These are phyloP conservation scores for Leishmania lainsoni DNA, from an alignment of 208 protist species.

Conservation along the genomic window DNA sequence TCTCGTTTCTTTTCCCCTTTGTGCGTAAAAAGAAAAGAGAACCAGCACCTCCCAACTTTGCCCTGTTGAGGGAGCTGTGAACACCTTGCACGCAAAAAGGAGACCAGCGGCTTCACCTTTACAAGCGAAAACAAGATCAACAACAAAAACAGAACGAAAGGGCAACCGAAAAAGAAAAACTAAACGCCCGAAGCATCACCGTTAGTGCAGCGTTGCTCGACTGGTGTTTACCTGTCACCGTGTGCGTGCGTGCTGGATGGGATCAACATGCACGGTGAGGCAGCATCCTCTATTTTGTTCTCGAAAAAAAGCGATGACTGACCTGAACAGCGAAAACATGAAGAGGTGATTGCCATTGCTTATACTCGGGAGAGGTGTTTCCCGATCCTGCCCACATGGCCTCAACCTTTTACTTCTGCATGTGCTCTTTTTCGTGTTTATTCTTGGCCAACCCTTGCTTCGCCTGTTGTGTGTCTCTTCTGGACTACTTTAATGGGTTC, in stretches of 20 bases:
- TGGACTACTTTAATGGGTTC: not conserved
- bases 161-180: not conserved
- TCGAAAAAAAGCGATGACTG: not conserved
- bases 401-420: not conserved
- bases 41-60: not conserved
- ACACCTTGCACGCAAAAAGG: not conserved
- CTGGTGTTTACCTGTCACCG: not conserved
- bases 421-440: not conserved
- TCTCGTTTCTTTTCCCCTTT: not conserved
- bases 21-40: not conserved
- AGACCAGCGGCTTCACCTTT: not conserved
- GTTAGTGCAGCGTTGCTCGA: not conserved
- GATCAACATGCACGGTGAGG: not conserved
- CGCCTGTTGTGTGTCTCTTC: not conserved
- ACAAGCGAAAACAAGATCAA: not conserved
- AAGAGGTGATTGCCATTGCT: not conserved
- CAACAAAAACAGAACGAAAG: not conserved
- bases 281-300: not conserved
- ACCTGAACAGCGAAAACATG: not conserved
- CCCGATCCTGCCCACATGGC: not conserved
- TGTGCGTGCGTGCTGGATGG: no score
- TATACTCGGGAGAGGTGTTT: not conserved
- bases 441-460: not conserved
- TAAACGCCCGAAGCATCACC: not conserved
- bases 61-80: not conserved